Evolutionary conservation across 2,329 filamentous ascomycete genomes (phyloP), one percentile per base, ranked within the genome.

Genomic region (Onygena corvina): DNA sequence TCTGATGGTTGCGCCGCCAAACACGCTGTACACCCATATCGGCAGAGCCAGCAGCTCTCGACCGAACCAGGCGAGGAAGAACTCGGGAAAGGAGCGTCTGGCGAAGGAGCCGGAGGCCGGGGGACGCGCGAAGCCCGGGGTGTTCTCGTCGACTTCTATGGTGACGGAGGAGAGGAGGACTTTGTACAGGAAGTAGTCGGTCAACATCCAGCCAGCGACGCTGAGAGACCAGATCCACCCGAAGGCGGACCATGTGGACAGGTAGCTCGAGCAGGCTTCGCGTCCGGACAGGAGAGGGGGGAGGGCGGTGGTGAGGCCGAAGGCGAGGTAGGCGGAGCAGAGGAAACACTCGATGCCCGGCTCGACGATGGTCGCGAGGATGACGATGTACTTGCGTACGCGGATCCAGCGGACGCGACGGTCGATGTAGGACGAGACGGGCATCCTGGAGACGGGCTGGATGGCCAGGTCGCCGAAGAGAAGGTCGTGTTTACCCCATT

Each of bases 301-400:
- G 0, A 93, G 61, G 0, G 63, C 57, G 2, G 82, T 86, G 0
- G 86, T 93, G 2, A 86, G 60, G 0, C 82, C 86, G 64, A 84
- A 94, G 1, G 87, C 77, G 36, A 88, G 80, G 60, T 93, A 88
- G 0, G 81, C 68, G 18, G 83, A 87, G 67, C 88, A 95, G 0
- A 96, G 62, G 29, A 98, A 76, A 23, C 83, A 84, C 65, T 98
- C 92, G 0, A 93, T 88, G 1, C 88, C 89, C 0, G 90, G 92
- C 62, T 98, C 92, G 2, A 95, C 86, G 1, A 95, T 71, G 0
- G 93, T 96, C 0, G 92, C 93, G 0, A 84, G 72, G 1, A 86
- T 76, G 11, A 98, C 92, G 0, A 90, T 95, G 71, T 87, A 96
- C 65, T 98, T 98, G 40, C 92, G 76, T 1, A 94, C 93, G 4